Base-by-base conservation (phyloP, 805 yeast genomes). In the Kregervanrija delftensis region DNA sequence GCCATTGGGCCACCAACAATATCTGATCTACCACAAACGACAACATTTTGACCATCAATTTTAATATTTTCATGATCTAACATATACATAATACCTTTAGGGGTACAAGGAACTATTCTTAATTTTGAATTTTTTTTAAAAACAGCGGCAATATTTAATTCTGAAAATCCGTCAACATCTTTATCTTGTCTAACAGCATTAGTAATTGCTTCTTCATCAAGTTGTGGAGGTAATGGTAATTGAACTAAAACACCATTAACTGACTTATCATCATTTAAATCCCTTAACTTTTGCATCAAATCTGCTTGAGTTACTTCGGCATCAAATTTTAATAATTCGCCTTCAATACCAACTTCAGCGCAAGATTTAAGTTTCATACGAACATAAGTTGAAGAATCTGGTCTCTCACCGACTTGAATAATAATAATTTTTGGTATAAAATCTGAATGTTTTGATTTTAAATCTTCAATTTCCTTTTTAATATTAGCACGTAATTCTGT, bases 1-100 rank as follows among this genome's bases (percentile, higher is more conserved):
- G 96, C 85, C 11, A 90, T 89, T 35, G 99, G 99, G 40, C 85
- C 80, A 46, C 99, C 99, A 34, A 91, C 99, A 55, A 91, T 91
- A 61, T 93, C 97, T 15, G 96, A 86, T 61, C 98, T 79, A 44
- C 99, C 98, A 48, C 93, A 71, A 16, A 91, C 98, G 47, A 90
- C 96, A 14, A 95, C 96, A 49, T 75, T 75, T 55, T 86, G 78
- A 45, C 97, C 97, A n/a, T 76, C 63, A 46, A 89, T 67, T 31
- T 69, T 66, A 22, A 87, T 77, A 8, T 83, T 79, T 40, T 86
- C 76, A 51, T 81, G 74, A 55, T 83, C 77, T 58, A 91, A 72
- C 58, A 91, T 69, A 57, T 81, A 84, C 71, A 91, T 82, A 56
- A 89, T 79, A 47, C 99, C 99, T 66, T 83, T 81, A 44, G 99